phyloP scores from a whole-genome alignment of 768 basidiomycete species.

The Trametes elegans region DNA sequence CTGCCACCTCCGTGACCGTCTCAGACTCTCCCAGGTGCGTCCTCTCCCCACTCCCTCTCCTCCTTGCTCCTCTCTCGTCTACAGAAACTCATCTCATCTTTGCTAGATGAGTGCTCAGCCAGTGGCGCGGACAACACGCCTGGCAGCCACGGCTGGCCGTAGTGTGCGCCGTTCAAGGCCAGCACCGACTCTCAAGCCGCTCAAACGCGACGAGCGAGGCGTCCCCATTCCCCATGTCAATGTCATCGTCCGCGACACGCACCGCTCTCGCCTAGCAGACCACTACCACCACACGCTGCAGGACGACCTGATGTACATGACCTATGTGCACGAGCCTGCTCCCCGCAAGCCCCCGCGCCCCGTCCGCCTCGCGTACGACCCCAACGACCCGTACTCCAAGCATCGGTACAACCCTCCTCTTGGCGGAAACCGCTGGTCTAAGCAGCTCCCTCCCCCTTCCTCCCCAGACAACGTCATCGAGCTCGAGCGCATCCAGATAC shows the following conservation, averaged over 20 bases:
- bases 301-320: conserved; percentile 93
- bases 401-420: conserved; percentile 74
- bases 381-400: conserved; percentile 77
- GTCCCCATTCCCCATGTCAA: conserved; percentile 74
- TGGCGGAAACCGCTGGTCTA: conserved; percentile 66
- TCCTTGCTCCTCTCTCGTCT: no score
- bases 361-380: conserved; percentile 71
- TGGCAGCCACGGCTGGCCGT: conserved; percentile 18
- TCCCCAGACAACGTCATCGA: conserved; percentile 65
- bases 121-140: conserved; percentile 10
- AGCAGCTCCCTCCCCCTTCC: conserved; percentile 65
- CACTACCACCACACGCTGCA: conserved; percentile 84
- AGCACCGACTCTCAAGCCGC: conserved; percentile 27
- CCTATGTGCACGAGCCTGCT: conserved; percentile 74
- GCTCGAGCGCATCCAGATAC: conserved; percentile 83
- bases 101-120: conserved; percentile 23
- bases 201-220: conserved; percentile 50
- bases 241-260: conserved; percentile 65
- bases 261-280: conserved; percentile 69
- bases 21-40: no score
- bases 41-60: no score
- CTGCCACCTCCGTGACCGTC: no score
- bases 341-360: conserved; percentile 51
- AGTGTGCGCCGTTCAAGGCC: conserved; percentile 21
- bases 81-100: no score